Base-by-base conservation (phyloP, 257 asterid genomes). In the Solanum tarapatanum region DNA sequence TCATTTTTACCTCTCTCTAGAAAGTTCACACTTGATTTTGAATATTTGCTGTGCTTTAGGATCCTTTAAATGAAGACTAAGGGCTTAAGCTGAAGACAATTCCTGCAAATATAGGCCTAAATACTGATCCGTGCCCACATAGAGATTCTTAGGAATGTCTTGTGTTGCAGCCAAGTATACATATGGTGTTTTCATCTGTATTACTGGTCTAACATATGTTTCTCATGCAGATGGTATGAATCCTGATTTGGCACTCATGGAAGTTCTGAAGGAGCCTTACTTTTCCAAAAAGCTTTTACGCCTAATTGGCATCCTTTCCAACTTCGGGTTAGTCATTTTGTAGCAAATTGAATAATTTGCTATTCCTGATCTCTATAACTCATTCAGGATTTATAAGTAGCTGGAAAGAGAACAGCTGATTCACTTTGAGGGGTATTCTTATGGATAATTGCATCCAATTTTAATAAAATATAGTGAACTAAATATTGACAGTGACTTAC, bases 251-350 rank as follows among this genome's bases (percentile, higher is more conserved):
- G 90, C 98, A 84, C n/a, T 84, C 85, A 88, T 91, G 85, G 95
- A 93, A 86, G 93, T 88, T 85, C 90, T 95, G 93, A 88, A 91
- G 91, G 98, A 92, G 93, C 99, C 99, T 13, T 91, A 91, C 89
- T 95, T 97, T 87, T 96, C 99, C 72, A 93, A 90, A 91, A 97
- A 97, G 93, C 91, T 97, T 87, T 91, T 92, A 84, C 91, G 90
- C 87, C 98, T 97, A 86, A 93, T 96, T 89, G 93, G 90, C 85
- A 88, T 97, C 88, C 94, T 97, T 75, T 89, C 97, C 88, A 90
- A 75, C 91, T 93, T 93, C 85, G 94, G 99, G 99, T 97, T 86
- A 83, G 96, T 82, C 85, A 48, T 82, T 45, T 28, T 82, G 43
- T 82, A 48, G 85, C 85, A 28, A 26, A 82, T 30, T 82, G 36